Evolutionary conservation across 176 grass and related monocot genomes (phyloP), one percentile per base, ranked within the genome.

Genomic region (Phragmites australis): DNA sequence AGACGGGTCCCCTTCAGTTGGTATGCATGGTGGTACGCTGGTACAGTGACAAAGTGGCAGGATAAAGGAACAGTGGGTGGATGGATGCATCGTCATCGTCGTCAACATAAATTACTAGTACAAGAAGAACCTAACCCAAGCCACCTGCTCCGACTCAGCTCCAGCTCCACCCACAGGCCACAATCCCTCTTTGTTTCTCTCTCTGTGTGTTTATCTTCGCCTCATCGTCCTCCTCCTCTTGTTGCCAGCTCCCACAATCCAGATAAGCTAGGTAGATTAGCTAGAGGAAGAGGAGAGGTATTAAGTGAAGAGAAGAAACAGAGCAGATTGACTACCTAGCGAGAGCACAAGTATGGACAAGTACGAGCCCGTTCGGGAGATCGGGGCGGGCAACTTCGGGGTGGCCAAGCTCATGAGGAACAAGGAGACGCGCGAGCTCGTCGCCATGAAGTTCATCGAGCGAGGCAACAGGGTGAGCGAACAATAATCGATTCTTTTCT

Each of bases 361-460:
- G 84, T 97, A 97, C 37, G 94, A 97, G 78, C 77, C 84, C 0
- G 84, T 97, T 42, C 80, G 91, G n/a, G 94, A 89, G 74, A 93
- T 97, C 53, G 94, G 94, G 12, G 84, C 89, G 1, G 94, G 94
- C 55, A 91, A 93, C 85, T 97, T 93, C 50, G 91, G 94, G 0
- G 86, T 97, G 0, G 91, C 94, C 4, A 91, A 82, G 86, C 88
- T 97, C 56, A 91, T 97, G 83, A 21, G 88, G 39, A 84, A 97
- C 84, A 89, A 77, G 72, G 80, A 89, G 0, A 93, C 88, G 0
- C 68, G 81, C 11, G 91, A 93, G 81, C 87, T 97, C 48, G 91
- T 91, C 2, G 94, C 94, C 45, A 83, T 97, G 69, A 97, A 97
- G 81, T 82, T 91, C 86, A 97, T 97, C 84, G 91, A 97, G 61